A percentile compares a stretch with the other conserved stretches of the same genome.
Evolutionary conservation across 2,329 filamentous ascomycete genomes (phyloP).

Genomic region (Cladosporium phlei): DNA sequence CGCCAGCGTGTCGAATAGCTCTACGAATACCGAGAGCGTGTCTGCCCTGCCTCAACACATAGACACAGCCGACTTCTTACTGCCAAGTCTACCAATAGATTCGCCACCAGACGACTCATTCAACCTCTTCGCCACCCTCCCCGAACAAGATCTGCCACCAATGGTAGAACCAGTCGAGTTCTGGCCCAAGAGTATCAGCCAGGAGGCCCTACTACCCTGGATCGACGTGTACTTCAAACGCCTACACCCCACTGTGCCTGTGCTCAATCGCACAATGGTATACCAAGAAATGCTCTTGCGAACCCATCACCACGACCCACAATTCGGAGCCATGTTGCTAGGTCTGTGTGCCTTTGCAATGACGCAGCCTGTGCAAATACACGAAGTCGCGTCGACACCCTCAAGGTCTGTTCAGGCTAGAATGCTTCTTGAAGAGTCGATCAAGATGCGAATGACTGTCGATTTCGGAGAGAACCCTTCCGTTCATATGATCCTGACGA

Average conservation of each 20-base stretch:
- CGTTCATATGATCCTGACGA: constrained; percentile 27
- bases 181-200: constrained; percentile 38
- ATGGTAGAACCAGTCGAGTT: constrained; percentile 23
- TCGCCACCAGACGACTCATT: constrained; percentile 30
- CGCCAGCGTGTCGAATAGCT: not conserved
- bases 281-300: constrained; percentile 39
- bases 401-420: constrained; percentile 35
- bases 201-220: constrained; percentile 35
- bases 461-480: constrained; percentile 32
- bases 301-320: constrained; percentile 40
- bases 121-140: constrained; percentile 24
- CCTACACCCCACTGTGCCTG: constrained; percentile 40
- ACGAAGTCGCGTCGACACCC: constrained; percentile 31
- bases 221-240: constrained; percentile 44
- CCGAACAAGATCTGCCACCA: constrained; percentile 32
- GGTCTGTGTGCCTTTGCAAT: constrained; percentile 41
- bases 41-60: constrained; percentile 21
- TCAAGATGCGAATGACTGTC: constrained; percentile 40
- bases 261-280: constrained; percentile 38
- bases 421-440: constrained; percentile 40
- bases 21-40: not conserved
- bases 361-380: constrained; percentile 42
- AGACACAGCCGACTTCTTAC: constrained; percentile 33
- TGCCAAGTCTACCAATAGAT: constrained; percentile 31
- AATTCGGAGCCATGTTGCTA: constrained; percentile 42